Conservation (phyloP, 148 eudicot species). For the Camellia sinensis region DNA sequence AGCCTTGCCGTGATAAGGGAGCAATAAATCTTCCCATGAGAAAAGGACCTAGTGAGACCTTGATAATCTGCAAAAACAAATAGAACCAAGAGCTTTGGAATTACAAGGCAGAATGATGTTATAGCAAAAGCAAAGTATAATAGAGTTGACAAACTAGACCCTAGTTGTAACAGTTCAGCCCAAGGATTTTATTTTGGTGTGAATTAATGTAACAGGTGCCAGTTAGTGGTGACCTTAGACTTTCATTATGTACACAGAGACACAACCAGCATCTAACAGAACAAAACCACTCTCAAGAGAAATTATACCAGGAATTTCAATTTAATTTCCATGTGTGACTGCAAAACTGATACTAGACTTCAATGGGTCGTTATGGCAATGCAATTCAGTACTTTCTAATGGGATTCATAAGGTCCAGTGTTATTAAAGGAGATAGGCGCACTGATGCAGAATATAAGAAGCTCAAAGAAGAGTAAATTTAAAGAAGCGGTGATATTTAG, state of each 20-base stretch:
- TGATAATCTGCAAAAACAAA: conserved; percentile 65
- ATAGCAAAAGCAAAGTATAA: conserved; percentile 6
- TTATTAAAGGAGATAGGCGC: background rate
- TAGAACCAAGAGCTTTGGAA: conserved; percentile 1
- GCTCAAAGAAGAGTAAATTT: no score
- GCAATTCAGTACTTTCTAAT: background rate
- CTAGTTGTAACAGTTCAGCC: background rate
- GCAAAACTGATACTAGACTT: background rate
- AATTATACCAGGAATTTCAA: background rate
- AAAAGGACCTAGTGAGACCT: conserved; percentile 83
- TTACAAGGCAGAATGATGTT: background rate
- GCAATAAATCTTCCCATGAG: conserved; percentile 85
- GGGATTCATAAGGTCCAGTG: background rate
- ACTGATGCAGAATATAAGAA: background rate
- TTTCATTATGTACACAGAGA: background rate
- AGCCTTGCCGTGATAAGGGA: conserved; percentile 87
- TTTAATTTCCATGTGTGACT: background rate
- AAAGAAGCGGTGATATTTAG: no score
- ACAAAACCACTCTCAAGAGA: background rate
- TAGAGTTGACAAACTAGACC: background rate
- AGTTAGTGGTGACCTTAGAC: background rate
- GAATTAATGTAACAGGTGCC: background rate
- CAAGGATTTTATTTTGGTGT: background rate
- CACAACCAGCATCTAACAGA: background rate
- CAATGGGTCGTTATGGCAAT: background rate